A percentile compares a stretch with the other conserved stretches of the same genome.
phyloP scores from a whole-genome alignment of 2,329 filamentous ascomycete species.

The Diplodia seriata region DNA sequence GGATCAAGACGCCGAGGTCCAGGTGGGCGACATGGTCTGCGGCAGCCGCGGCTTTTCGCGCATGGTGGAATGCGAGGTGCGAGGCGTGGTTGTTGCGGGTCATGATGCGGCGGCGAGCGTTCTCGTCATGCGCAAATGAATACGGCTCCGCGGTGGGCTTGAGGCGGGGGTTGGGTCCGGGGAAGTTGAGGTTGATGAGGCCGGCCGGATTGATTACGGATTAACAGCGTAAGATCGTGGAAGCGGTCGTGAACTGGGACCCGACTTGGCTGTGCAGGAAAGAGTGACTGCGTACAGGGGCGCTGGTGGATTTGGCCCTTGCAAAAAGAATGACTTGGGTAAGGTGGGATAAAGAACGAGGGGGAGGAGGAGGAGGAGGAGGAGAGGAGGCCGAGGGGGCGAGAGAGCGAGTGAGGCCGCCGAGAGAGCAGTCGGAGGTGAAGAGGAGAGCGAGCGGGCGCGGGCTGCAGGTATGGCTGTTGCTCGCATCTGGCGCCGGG shows the following conservation, averaged over 20 bases:
- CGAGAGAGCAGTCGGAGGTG: conserved; percentile 27
- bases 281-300: conserved; percentile 3
- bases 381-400: not conserved
- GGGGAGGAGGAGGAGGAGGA: conserved; percentile 10
- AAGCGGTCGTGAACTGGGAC: conserved; percentile 30
- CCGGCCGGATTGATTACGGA: conserved; percentile 36
- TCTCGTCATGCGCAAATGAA: conserved; percentile 30
- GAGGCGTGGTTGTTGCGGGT: conserved; percentile 42
- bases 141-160: conserved; percentile 10
- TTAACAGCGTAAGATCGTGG: conserved; percentile 49
- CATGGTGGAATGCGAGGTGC: conserved; percentile 41
- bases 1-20: conserved; percentile 9
- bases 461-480: conserved; percentile 26
- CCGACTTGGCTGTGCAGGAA: conserved; percentile 14
- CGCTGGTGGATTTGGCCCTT: conserved; percentile 29
- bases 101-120: conserved; percentile 39
- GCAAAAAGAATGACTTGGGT: conserved; percentile 34
- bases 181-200: conserved; percentile 1
- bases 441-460: conserved; percentile 27
- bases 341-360: conserved; percentile 28
- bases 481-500: conserved; percentile 26
- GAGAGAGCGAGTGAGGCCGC: conserved; percentile 28
- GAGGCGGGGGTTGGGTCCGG: conserved; percentile 29
- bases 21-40: conserved; percentile 34
- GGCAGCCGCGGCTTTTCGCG: conserved; percentile 37